Percentiles rank a stretch among this genome's conserved stretches.
Evolutionary conservation across 1,139 yeast species (phyloP).

Genomic region (Wickerhamomyces sp.): DNA sequence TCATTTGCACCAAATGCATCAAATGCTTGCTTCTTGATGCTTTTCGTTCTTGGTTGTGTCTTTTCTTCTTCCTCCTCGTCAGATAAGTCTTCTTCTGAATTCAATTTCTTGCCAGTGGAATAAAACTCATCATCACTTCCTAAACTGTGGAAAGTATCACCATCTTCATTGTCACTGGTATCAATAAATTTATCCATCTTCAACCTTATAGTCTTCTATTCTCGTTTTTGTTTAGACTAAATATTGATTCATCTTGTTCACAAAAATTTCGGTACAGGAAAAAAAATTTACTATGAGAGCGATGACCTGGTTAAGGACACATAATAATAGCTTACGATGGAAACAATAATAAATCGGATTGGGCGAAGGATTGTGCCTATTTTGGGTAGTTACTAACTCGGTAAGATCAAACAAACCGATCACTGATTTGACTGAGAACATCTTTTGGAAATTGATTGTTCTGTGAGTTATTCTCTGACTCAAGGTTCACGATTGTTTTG

Average conservation of each 20-base stretch:
- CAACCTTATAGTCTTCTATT: slow-evolving; percentile 10
- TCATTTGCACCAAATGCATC: slow-evolving; percentile 17
- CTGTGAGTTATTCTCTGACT: background rate
- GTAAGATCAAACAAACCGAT: background rate
- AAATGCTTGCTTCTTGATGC: slow-evolving; percentile 8
- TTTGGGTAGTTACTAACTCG: background rate
- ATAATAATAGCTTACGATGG: too few relatives aligned
- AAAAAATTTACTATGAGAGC: background rate
- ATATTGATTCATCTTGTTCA: too few relatives aligned
- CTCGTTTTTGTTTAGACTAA: background rate
- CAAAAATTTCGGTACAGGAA: background rate
- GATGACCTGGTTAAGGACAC: background rate
- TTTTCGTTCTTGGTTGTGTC: background rate
- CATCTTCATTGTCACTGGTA: slow-evolving; percentile 9
- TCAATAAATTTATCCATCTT: slow-evolving; percentile 24
- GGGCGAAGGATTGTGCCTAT: too few relatives aligned
- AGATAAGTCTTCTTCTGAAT: slow-evolving; percentile 6
- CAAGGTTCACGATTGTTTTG: background rate
- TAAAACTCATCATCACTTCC: slow-evolving; percentile 23
- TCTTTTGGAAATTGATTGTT: background rate
- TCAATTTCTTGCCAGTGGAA: slow-evolving; percentile 1
- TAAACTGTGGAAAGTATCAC: slow-evolving; percentile 3
- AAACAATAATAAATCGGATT: too few relatives aligned
- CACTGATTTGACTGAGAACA: background rate
- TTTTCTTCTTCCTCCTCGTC: slow-evolving; percentile 7